A percentile compares a stretch with the other conserved stretches of the same genome.
These are phyloP conservation scores for Cyberlindnera suaveolens DNA, from an alignment of 805 yeast genomes.

Conservation along the genomic window DNA sequence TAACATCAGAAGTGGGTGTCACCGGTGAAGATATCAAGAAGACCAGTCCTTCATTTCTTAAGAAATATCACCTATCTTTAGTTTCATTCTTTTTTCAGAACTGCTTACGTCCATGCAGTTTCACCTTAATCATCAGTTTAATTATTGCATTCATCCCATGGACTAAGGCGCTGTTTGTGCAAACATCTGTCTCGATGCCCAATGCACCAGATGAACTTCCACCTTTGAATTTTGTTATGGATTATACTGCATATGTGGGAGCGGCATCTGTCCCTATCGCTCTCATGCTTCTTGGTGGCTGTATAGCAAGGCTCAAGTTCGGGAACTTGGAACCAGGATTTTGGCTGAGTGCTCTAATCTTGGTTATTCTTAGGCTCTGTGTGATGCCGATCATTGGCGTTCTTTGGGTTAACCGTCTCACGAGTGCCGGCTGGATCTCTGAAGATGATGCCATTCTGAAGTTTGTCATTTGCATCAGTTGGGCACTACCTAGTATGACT, in stretches of 20 bases:
- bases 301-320: conserved; percentile 69
- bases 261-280: conserved; percentile 89
- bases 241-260: conserved; percentile 72
- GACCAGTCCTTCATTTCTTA: conserved; percentile 19
- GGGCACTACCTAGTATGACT: conserved; percentile 85
- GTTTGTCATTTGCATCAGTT: conserved; percentile 68
- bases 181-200: conserved; percentile 43
- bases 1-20: conserved; percentile 20
- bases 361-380: conserved; percentile 54
- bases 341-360: conserved; percentile 55
- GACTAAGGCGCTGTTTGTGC: conserved; percentile 62
- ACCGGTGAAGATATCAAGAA: neutral
- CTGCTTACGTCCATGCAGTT: conserved; percentile 64
- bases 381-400: conserved; percentile 77
- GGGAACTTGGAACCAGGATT: conserved; percentile 60
- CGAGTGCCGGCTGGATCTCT: conserved; percentile 54
- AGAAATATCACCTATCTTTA: conserved; percentile 27
- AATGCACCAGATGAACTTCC: conserved; percentile 84
- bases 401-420: conserved; percentile 53
- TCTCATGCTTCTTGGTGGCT: conserved; percentile 75
- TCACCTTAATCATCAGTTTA: conserved; percentile 59
- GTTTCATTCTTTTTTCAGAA: conserved; percentile 38
- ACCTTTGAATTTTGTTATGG: conserved; percentile 80
- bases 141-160: conserved; percentile 80
- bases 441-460: conserved; percentile 49